Percentiles rank a stretch among this genome's conserved stretches.
phyloP scores from a whole-genome alignment of 2,329 filamentous ascomycete genomes.

The Aureobasidium pullulans region DNA sequence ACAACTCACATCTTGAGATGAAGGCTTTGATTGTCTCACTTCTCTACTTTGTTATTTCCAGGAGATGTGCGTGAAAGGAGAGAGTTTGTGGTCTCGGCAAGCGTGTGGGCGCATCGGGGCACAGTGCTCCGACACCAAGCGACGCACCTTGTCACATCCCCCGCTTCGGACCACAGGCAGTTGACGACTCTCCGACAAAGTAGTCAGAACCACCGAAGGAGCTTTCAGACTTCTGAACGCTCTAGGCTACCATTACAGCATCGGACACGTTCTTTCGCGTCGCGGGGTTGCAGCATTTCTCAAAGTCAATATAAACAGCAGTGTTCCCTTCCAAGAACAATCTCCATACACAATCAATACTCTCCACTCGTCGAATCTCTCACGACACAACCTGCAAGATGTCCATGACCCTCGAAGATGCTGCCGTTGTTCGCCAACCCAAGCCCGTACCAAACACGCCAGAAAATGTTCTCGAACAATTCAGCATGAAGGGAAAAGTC shows the following conservation, averaged over 20 bases:
- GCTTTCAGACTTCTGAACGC: too few relatives aligned
- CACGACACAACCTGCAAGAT: conserved; percentile 16
- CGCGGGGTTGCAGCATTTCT: not conserved
- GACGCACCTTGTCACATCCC: not conserved
- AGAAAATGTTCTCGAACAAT: conserved; percentile 21
- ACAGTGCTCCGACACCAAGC: not conserved
- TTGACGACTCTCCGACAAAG: not conserved
- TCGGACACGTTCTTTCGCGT: not conserved
- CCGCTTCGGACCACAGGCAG: not conserved
- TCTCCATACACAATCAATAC: not conserved
- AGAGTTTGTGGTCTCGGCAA: not conserved
- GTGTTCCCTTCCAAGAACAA: not conserved
- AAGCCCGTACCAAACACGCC: conserved; percentile 24
- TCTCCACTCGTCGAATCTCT: not conserved
- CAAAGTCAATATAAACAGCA: not conserved
- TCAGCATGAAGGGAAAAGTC: conserved; percentile 30
- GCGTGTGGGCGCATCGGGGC: not conserved
- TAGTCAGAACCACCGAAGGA: too few relatives aligned
- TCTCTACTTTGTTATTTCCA: too few relatives aligned
- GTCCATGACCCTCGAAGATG: conserved; percentile 28
- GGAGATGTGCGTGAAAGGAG: too few relatives aligned
- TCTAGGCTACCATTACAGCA: too few relatives aligned
- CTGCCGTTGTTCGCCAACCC: conserved; percentile 18
- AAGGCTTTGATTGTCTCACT: too few relatives aligned
- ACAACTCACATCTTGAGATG: too few relatives aligned